Percentiles rank a stretch among this genome's conserved stretches.
Evolutionary conservation across 345 rosid species (phyloP).

Genomic region (Firmiana major): DNA sequence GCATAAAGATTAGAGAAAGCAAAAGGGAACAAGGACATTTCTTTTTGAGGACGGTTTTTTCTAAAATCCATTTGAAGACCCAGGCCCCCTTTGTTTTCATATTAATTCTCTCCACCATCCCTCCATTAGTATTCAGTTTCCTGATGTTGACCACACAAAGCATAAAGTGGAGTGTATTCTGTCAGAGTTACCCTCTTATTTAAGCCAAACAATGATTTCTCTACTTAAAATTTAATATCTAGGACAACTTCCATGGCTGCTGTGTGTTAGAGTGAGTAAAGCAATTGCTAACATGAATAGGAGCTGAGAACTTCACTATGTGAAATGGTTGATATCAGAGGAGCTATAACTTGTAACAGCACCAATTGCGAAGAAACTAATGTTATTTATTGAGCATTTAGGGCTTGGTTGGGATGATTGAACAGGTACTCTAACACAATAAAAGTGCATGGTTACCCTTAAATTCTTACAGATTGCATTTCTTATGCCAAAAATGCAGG

Average conservation of each 20-base stretch:
- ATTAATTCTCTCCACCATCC: neutral
- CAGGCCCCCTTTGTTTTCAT: neutral
- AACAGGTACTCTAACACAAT: neutral
- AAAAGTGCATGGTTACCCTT: neutral
- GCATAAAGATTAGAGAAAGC: neutral
- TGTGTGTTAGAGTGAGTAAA: neutral
- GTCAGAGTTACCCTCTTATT: neutral
- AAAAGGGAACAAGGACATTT: neutral
- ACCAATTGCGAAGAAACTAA: no score
- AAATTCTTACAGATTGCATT: neutral
- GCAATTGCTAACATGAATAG: neutral
- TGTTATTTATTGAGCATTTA: no score
- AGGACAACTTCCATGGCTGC: neutral
- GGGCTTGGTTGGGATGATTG: neutral
- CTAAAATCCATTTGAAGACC: neutral
- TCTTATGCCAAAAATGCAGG: slow-evolving; percentile 24
- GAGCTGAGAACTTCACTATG: neutral
- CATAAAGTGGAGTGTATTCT: no score
- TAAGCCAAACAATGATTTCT: neutral
- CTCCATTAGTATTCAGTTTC: neutral
- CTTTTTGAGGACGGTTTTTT: neutral
- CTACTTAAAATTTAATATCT: neutral
- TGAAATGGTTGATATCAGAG: neutral
- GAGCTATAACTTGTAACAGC: no score
- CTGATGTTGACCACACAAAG: no score